Base-by-base conservation (phyloP, 805 yeast species). In the Jamesozyma lodderae region DNA sequence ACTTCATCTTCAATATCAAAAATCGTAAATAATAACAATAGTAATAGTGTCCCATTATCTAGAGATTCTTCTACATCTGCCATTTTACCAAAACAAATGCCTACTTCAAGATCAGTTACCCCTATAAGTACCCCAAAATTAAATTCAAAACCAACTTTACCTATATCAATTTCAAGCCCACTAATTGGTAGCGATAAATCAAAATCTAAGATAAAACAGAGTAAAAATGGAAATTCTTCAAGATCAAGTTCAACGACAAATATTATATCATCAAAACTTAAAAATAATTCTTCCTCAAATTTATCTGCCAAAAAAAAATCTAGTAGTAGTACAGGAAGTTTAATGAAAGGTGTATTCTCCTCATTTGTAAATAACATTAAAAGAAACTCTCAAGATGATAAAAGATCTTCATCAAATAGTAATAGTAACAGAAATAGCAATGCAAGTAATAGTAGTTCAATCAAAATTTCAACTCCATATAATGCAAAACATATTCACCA, bases 401-500 rank as follows among this genome's bases (percentile, higher is more conserved):
- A 53, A 1, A 36, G 52, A 5, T 33, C 48, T n/a, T 41, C 57
- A 9, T 40, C 40, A 7, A 36, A 41, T 19, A 26, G 32, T 18
- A n/a, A n/a, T n/a, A n/a, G n/a, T n/a, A n/a, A n/a, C n/a, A n/a
- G n/a, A n/a, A n/a, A n/a, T n/a, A n/a, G n/a, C n/a, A n/a, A n/a
- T n/a, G n/a, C n/a, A n/a, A 27, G 26, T 15, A 24, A 42, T 41
- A 45, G 39, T 13, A 34, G 37, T 13, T 42, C 47, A 8, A 18
- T 36, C 57, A 6, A 77, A 48, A 92, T 90, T 36, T 83, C 95
- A n/a, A 79, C 86, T 0, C 98, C 98, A 0, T 86, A 81, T 59
- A 86, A 85, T 52, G 81, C 92, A 14, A 79, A 84, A 53, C 95
- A 88, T 54, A 81, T 86, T 25, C 86, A 92, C 14, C 97, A 92